A percentile compares a stretch with the other conserved stretches of the same genome.
These are phyloP conservation scores for Monosporascus sp. DNA, from an alignment of 2,329 filamentous ascomycete species.

Conservation along the genomic window DNA sequence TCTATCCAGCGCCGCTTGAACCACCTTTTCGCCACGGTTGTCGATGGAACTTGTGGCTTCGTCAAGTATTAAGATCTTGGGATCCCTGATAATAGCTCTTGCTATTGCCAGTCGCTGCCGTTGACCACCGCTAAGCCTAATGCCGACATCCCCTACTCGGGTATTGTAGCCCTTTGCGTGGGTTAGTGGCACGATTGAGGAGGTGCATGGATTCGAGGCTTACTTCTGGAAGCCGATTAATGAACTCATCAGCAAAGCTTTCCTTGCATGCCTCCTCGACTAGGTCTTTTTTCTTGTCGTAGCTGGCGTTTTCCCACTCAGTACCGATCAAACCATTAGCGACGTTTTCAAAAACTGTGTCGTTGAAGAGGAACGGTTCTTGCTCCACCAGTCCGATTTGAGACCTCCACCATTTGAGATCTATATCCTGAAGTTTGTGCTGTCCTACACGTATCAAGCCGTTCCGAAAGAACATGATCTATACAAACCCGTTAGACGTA, in stretches of 20 bases:
- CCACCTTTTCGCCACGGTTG: conserved; percentile 40
- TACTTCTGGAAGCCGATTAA: conserved; percentile 43
- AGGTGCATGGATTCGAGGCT: not conserved
- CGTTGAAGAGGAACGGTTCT: conserved; percentile 63
- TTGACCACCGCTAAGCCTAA: conserved; percentile 63
- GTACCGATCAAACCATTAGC: conserved; percentile 50
- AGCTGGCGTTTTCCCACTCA: conserved; percentile 45
- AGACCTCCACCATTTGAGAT: conserved; percentile 58
- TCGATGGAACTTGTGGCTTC: conserved; percentile 59
- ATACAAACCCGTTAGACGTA: not conserved
- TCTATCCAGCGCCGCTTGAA: conserved; percentile 51
- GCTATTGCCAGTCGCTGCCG: conserved; percentile 63
- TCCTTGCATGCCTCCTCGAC: conserved; percentile 50
- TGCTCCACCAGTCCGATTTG: conserved; percentile 63
- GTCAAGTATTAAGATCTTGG: conserved; percentile 61
- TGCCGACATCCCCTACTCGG: conserved; percentile 58
- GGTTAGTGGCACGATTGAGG: conserved; percentile 2
- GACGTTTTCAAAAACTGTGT: conserved; percentile 59
- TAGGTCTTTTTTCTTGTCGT: conserved; percentile 39
- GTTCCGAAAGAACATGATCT: conserved; percentile 29
- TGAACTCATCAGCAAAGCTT: conserved; percentile 55
- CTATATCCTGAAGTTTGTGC: conserved; percentile 49
- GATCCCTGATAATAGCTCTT: conserved; percentile 57
- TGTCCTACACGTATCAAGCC: conserved; percentile 50
- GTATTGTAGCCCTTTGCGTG: conserved; percentile 51